Evolutionary conservation across 495 filamentous ascomycete genomes (phyloP), one percentile per base, ranked within the genome.

Genomic region (Clohesyomyces aquaticus): DNA sequence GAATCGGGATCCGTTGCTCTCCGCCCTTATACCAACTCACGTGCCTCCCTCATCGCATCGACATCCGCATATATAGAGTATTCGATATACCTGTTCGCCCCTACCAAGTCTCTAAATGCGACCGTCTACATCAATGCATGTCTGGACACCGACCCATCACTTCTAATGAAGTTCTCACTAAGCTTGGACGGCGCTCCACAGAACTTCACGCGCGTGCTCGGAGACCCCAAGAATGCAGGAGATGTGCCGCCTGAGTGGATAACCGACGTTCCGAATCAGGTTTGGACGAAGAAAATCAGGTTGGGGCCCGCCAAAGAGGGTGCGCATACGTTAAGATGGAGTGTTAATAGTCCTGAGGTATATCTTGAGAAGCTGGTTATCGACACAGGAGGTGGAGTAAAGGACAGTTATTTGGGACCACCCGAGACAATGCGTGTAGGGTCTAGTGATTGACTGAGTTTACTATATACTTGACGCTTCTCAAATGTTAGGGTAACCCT

Each of bases 361-460:
- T 55, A 55, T 32, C 50, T 67, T 11, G 53, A 67, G 43, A 67
- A 63, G 29, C 22, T 67, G 3, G 57, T 67, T 23, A 18, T 67
- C n/a, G 58, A 63, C 51, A 22, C 42, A 0, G 52, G 59, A 28
- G 63, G 63, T 29, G 64, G 64, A 0, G 57, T 63, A 22, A 67
- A 43, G 53, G 54, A 56, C 3, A 67, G 58, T 35, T 67, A 67
- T 54, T 35, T 67, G 10, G 64, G 64, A 9, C 64, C 64, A 22
- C 64, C 64, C 25, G 64, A 67, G 59, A 63, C 32, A 19, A 27
- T 58, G 52, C 8, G 2, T 25, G 52, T 63, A 12, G 38, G 43
- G 18, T 2, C n/a, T 14, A 26, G 21, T n/a, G n/a, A n/a, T n/a
- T n/a, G n/a, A n/a, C n/a, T n/a, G n/a, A n/a, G n/a, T n/a, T n/a